These are phyloP conservation scores for Diaporthe citri DNA, from an alignment of 2,329 filamentous ascomycete species.

Conservation along the genomic window DNA sequence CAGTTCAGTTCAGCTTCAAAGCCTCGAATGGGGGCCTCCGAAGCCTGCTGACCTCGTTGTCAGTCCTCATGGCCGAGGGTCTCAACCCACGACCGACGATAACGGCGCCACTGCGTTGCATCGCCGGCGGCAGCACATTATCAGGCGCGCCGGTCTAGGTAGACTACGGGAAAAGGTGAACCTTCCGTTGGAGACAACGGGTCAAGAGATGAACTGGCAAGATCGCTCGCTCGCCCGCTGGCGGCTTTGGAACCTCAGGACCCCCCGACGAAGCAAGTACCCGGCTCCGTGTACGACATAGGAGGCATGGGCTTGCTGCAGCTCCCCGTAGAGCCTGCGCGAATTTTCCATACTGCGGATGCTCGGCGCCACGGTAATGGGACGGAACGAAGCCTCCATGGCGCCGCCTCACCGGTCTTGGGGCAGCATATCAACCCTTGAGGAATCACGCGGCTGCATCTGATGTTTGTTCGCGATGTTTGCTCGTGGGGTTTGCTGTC, in stretches of 20 bases:
- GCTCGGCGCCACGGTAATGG: conserved; percentile 18
- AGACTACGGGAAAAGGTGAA: neutral
- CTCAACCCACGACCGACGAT: neutral
- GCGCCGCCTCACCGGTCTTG: conserved; percentile 15
- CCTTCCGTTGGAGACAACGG: neutral
- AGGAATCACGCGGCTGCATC: neutral
- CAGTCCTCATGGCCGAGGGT: neutral
- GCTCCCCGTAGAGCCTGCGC: conserved; percentile 20
- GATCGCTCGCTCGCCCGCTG: neutral
- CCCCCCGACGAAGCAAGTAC: conserved; percentile 27
- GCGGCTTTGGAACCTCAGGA: conserved; percentile 22
- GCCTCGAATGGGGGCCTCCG: neutral
- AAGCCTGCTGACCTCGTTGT: neutral
- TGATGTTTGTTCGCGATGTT: no score
- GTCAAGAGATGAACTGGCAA: neutral
- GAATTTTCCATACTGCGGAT: conserved; percentile 11
- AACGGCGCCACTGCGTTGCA: neutral
- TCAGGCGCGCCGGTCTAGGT: neutral
- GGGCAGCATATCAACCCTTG: neutral
- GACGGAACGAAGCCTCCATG: neutral
- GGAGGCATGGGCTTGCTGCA: conserved; percentile 37
- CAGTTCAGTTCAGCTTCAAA: neutral
- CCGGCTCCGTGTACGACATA: conserved; percentile 35
- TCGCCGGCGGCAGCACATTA: neutral
- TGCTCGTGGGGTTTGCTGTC: neutral